Percentiles rank a stretch among this genome's conserved stretches.
Evolutionary conservation across 805 yeast genomes (phyloP).

Genomic region (Barnettozyma botsteinii): DNA sequence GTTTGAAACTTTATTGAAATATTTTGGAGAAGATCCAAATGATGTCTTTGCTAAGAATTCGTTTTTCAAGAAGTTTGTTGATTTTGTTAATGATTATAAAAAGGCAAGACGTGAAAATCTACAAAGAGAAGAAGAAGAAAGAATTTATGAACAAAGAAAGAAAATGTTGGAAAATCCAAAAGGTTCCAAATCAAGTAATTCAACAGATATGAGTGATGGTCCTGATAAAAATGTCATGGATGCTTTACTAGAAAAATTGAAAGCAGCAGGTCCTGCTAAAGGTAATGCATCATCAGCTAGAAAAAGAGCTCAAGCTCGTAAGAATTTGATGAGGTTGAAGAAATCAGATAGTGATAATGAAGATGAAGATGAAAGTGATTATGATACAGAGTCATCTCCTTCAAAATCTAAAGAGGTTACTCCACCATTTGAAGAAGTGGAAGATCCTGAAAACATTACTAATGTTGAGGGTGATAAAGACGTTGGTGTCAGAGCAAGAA

Average conservation of each 20-base stretch:
- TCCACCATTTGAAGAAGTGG: neutral
- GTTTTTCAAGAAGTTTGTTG: slow-evolving; percentile 76
- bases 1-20: slow-evolving; percentile 66
- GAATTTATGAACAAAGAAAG: slow-evolving; percentile 72
- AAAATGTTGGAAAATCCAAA: slow-evolving; percentile 32
- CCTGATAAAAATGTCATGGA: slow-evolving; percentile 57
- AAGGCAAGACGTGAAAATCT: slow-evolving; percentile 76
- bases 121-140: slow-evolving; percentile 75
- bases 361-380: slow-evolving; percentile 11
- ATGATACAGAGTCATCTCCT: slow-evolving; percentile 17
- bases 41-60: slow-evolving; percentile 62
- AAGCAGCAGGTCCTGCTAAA: slow-evolving; percentile 67
- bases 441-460: slow-evolving; percentile 10
- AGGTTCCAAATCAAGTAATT: slow-evolving; percentile 13
- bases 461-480: slow-evolving; percentile 31
- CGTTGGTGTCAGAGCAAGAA: slow-evolving; percentile 57
- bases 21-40: slow-evolving; percentile 82
- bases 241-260: slow-evolving; percentile 72
- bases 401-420: slow-evolving; percentile 12
- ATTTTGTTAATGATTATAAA: slow-evolving; percentile 72
- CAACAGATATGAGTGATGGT: slow-evolving; percentile 2
- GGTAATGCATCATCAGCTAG: slow-evolving; percentile 78
- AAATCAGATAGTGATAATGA: slow-evolving; percentile 12
- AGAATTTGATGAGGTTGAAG: slow-evolving; percentile 43
- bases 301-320: slow-evolving; percentile 70